Base-by-base conservation (phyloP, 352 stramenopile genomes). In the Aphanomyces cochlioides region DNA sequence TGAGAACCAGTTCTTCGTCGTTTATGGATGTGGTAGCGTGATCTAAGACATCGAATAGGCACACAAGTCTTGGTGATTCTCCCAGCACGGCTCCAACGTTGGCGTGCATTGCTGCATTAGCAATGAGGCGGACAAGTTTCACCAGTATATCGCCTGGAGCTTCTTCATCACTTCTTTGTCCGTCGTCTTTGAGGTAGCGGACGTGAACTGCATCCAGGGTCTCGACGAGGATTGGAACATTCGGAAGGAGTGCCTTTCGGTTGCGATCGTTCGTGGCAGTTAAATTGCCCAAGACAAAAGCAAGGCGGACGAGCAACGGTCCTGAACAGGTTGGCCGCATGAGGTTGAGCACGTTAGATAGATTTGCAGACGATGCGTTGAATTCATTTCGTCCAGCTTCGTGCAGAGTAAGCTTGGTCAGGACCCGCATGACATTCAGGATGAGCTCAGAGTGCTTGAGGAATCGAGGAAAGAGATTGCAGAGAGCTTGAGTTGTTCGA, bases 1-100 rank as follows among this genome's bases (percentile, higher is more conserved):
- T 96, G 54, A 96, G 79, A 79, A 91, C 86, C 37, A 96, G 82
- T 59, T 96, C 89, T 77, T 96, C 87, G 50, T 92, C 75, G 4
- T 71, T 19, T 12, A 60, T 68, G 10, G 39, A 53, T 4, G 53
- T 50, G 39, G 81, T 74, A 13, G 78, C 66, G 13, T 73, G 53
- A 45, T 83, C 74, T 37, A 93, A 70, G 8, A 88, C 70, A 5
- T 80, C 75, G 3, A 91, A 56, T 10, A 92, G 48, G 0, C 75
- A 48, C 17, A 95, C 60, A 0, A 73, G 66, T 4, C 17, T 38
- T 12, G 78, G 61, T 8, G 56, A 63, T 4, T 28, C 57, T 66
- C 88, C 90, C 6, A 95, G 39, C 4, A 61, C 28, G 12, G 72
- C 67, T 4, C 79, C 86, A 0, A 92, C 79, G 0, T 89, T 79